Evolutionary conservation across 805 yeast genomes (phyloP), one percentile per base, ranked within the genome.

Genomic region (Cyberlindnera xylosilytica): DNA sequence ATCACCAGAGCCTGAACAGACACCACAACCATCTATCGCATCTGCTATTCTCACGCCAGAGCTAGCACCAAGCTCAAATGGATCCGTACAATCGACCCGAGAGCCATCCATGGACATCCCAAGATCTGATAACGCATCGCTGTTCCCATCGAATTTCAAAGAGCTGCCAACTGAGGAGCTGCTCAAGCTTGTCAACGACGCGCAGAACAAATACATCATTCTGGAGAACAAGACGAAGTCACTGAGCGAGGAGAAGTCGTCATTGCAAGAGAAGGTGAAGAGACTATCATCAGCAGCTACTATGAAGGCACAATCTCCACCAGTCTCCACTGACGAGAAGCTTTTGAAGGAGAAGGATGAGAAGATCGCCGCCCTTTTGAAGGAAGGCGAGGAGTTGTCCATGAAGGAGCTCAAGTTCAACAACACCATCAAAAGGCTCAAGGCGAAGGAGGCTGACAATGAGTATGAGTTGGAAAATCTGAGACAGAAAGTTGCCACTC

Each of bases 351-450:
- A 76, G 62, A 52, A 82, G 68, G 66, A 89, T 39, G 73, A 68
- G 11, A 75, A 79, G 23, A 79, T 90, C 20, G 73, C 76, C 15
- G 80, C 82, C 43, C 64, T 90, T 22, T 57, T 85, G 56, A 78
- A 75, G 41, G 96, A 89, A 61, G 96, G 96, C 4, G 81, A 83
- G 48, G 77, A 74, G 19, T 63, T 88, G 29, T 79, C 93, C 0
- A 72, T 73, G 45, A 80, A 78, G 46, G 97, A 91, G 53, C 70
- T 87, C 20, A 78, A 76, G 50, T 71, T 80, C 39, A 79, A 76
- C 51, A 86, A 79, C 31, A 69, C 81, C 0, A 78, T 90, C 38
- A 85, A 85, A 47, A 71, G 73, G 49, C 62, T 89, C 43, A 77
- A 79, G 32, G 63, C 70, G 17, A 71, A 68, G 28, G 75, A 77